Conservation (phyloP, 116 monocot genomes). For the Iris pallida region DNA sequence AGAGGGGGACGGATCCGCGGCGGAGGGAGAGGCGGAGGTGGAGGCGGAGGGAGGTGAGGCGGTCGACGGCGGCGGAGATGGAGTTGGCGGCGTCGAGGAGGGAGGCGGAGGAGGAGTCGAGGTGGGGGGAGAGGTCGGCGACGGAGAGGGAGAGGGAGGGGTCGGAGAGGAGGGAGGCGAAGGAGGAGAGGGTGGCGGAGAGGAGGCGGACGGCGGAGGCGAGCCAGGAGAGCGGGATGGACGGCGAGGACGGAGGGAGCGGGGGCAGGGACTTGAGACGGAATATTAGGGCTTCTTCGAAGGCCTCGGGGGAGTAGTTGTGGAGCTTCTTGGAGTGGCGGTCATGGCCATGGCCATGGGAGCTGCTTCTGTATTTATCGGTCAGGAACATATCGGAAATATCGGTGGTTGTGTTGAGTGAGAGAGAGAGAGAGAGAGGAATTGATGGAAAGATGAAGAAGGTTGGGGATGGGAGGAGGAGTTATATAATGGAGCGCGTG, state of each 20-base stretch:
- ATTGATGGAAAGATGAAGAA: too few relatives aligned
- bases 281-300: slow-evolving; percentile 34
- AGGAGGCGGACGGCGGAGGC: slow-evolving; percentile 29
- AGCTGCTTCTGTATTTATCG: neutral
- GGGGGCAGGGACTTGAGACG: slow-evolving; percentile 30
- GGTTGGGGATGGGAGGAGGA: too few relatives aligned
- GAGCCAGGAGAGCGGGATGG: slow-evolving; percentile 30
- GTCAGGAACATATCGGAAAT: slow-evolving; percentile 4
- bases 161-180: slow-evolving; percentile 21
- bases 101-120: slow-evolving; percentile 32
- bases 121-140: slow-evolving; percentile 33
- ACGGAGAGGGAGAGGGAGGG: slow-evolving; percentile 24
- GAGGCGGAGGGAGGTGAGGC: too few relatives aligned
- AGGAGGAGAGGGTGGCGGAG: slow-evolving; percentile 30
- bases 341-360: neutral
- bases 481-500: too few relatives aligned
- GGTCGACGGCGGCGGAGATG: slow-evolving; percentile 26
- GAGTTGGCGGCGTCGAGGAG: slow-evolving; percentile 67
- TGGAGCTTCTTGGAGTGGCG: neutral
- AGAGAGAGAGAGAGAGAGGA: neutral
- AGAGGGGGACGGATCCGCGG: too few relatives aligned
- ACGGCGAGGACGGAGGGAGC: slow-evolving; percentile 3
- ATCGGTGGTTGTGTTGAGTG: too few relatives aligned
- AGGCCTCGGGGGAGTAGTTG: slow-evolving; percentile 14
- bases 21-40: too few relatives aligned